Base-by-base conservation (phyloP, 228 moss, liverwort and hornwort species). In the Sphagnum fallax region DNA sequence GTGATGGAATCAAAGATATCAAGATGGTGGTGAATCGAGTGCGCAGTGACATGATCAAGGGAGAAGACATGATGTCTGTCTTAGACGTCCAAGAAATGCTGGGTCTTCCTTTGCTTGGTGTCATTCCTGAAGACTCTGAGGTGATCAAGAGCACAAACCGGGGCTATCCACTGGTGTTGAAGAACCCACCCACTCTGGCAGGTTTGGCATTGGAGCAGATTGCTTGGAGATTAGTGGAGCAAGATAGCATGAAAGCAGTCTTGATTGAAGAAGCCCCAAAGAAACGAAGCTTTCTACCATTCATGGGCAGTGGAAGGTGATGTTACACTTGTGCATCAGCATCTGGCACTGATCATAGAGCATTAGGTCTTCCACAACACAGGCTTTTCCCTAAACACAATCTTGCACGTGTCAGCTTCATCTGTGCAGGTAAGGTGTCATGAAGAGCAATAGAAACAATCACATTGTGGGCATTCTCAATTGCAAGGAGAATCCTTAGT, bases 11-110 rank as follows among this genome's bases (percentile, higher is more conserved):
- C 15, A 92, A 85, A 79, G 96, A 96, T 53, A 96, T 96, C 67
- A 96, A 96, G 82, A 96, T 96, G 96, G 91, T 96, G 71, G 96
- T 96, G 74, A 96, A 96, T 72, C 85, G 96, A 78, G 96, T 96
- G 67, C 71, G 96, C 52, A 92, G 96, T 68, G 96, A 96, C 47
- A 91, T 96, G 96, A 96, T 96, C 18, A 96, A 96, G 79, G 96
- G 96, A 57, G 96, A 96, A 79, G 96, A 96, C 62, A 96, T 96
- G 96, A 96, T 96, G 96, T 96, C 96, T 2, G 96, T 96, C 48
- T 77, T 96, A 13, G 96, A 96, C 70, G 96, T 96, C 72, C 96
- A 96, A 76, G 96, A 96, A 77, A 96, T 96, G 96, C 75, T 96
- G 14, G 96, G 96, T 55, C 83, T 96, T 70, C 96, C 96, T 12